These are phyloP conservation scores for Nepenthes alata DNA, from an alignment of 179 eudicot species.

Conservation along the genomic window DNA sequence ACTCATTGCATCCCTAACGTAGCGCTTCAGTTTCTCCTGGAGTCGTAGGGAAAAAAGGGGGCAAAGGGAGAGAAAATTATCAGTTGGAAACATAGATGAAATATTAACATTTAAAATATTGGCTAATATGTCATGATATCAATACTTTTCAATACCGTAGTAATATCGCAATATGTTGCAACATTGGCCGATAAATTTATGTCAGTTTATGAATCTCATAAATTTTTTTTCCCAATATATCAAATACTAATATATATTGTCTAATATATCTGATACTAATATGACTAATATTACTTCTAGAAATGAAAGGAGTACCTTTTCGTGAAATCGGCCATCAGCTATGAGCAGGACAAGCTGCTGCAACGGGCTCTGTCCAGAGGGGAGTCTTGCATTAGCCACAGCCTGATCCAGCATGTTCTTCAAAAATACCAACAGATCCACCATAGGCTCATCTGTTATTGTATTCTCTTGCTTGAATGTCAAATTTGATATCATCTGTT, in stretches of 20 bases:
- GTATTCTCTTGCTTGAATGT: slow-evolving; percentile 92
- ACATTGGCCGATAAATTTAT: no score
- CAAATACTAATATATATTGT: no score
- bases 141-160: no score
- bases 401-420: slow-evolving; percentile 70
- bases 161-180: no score
- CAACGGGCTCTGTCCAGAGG: slow-evolving; percentile 83
- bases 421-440: slow-evolving; percentile 62
- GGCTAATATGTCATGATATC: no score
- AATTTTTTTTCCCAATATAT: no score
- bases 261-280: background rate
- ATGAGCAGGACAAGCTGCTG: slow-evolving; percentile 90
- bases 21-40: slow-evolving; percentile 58
- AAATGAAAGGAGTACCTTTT: slow-evolving; percentile 33
- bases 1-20: slow-evolving; percentile 63
- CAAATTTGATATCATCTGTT: slow-evolving; percentile 88
- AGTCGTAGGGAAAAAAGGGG: background rate
- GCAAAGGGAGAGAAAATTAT: background rate
- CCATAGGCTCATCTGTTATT: slow-evolving; percentile 65
- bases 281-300: background rate
- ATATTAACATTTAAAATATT: background rate
- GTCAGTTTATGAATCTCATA: no score
- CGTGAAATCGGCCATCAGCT: slow-evolving; percentile 86
- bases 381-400: slow-evolving; percentile 64
- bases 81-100: background rate